phyloP scores from a whole-genome alignment of 495 filamentous ascomycete species.

The Peziza echinospora region DNA sequence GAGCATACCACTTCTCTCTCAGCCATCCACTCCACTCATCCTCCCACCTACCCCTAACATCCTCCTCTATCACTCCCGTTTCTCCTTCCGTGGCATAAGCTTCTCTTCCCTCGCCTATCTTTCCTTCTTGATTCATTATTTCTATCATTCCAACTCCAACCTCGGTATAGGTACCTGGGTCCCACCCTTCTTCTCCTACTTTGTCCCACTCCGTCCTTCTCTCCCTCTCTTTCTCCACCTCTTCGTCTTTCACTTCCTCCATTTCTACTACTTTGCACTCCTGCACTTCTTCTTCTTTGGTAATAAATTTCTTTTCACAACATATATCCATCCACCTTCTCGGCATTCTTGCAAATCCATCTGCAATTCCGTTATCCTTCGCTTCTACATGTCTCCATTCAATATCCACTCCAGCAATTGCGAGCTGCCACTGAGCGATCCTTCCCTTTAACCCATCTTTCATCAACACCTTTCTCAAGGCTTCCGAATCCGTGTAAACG shows the following conservation, averaged over 20 bases:
- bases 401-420: not conserved
- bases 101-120: no score
- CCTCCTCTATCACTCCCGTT: no score
- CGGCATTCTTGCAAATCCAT: constrained; percentile 2
- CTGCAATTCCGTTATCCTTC: not conserved
- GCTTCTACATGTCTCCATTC: not conserved
- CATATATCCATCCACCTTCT: no score
- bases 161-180: no score
- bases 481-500: constrained; percentile 1
- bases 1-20: constrained; percentile 1
- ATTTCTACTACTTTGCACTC: not conserved
- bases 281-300: not conserved
- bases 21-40: not conserved
- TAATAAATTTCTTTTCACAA: not conserved
- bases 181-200: no score
- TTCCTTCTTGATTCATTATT: no score
- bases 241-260: not conserved
- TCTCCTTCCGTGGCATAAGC: no score
- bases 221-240: no score
- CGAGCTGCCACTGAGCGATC: not conserved
- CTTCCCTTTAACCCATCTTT: not conserved
- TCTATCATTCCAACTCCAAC: no score
- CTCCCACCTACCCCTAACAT: no score
- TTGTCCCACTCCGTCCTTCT: no score
- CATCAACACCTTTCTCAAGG: not conserved